These are phyloP conservation scores for Panicum virgatum DNA, from an alignment of 202 grass and related monocot species.

Conservation along the genomic window DNA sequence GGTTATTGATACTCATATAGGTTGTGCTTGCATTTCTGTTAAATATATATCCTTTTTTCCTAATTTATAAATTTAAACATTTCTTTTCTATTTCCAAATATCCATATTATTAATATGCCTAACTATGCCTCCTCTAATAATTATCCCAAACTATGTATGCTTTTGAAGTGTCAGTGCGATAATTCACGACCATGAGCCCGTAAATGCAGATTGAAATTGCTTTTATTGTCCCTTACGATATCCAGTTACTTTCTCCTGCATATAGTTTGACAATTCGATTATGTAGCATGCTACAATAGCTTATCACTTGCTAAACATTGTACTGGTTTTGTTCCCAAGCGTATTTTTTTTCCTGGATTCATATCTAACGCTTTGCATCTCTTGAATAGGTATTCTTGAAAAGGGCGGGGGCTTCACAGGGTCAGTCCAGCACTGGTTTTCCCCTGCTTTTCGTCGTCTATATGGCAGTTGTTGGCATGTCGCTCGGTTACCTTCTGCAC, in stretches of 20 bases:
- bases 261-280: not conserved
- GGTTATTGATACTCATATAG: not conserved
- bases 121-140: not conserved
- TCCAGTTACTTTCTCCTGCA: not conserved
- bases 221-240: not conserved
- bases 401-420: constrained; percentile 14
- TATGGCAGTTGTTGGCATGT: constrained; percentile 38
- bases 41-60: not conserved
- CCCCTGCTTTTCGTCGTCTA: constrained; percentile 42
- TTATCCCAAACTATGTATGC: not conserved
- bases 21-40: not conserved
- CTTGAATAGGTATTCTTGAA: constrained; percentile 32
- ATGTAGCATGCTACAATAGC: not conserved
- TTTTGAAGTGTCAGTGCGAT: not conserved
- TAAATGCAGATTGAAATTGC: not conserved
- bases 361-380: not conserved
- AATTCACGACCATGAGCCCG: not conserved
- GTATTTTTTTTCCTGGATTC: not conserved
- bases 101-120: not conserved
- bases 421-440: constrained; percentile 19
- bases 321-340: not conserved
- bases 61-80: not conserved
- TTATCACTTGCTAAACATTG: not conserved
- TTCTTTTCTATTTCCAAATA: not conserved
- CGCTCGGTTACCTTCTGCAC: constrained; percentile 69